phyloP scores from a whole-genome alignment of 352 stramenopile genomes.

The Phytophthora pinifolia region DNA sequence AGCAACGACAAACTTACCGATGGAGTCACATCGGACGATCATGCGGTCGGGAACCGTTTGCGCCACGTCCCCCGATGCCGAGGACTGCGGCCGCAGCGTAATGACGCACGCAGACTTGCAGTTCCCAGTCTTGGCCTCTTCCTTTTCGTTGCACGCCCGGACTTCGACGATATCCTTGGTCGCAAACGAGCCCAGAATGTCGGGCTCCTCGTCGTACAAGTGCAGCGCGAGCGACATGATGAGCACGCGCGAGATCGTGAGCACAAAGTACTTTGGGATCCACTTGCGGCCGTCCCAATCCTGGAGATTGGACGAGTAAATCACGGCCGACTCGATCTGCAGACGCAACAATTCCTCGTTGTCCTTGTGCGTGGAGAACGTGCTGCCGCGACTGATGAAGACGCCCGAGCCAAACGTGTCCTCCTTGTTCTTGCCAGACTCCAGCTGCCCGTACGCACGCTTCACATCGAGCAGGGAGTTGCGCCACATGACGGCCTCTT shows the following conservation, averaged over 20 bases:
- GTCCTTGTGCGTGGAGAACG: constrained; percentile 82
- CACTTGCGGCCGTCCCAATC: constrained; percentile 87
- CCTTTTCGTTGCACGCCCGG: constrained; percentile 72
- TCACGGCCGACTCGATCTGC: constrained; percentile 80
- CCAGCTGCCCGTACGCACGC: constrained; percentile 70
- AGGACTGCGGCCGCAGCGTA: constrained; percentile 32
- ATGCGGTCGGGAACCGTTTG: constrained; percentile 49
- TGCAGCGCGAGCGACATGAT: constrained; percentile 82
- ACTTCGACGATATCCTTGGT: constrained; percentile 83
- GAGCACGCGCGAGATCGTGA: constrained; percentile 79
- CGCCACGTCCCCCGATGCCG: constrained; percentile 14
- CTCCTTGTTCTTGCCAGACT: constrained; percentile 75
- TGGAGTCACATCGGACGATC: constrained; percentile 80
- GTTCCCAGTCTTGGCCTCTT: constrained; percentile 60
- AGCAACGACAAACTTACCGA: constrained; percentile 70
- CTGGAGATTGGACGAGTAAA: constrained; percentile 85
- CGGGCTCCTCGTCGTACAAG: constrained; percentile 86
- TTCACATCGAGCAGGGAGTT: constrained; percentile 83
- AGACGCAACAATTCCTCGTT: constrained; percentile 82
- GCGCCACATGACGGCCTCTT: constrained; percentile 86
- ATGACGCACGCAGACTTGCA: constrained; percentile 65
- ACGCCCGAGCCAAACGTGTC: constrained; percentile 74
- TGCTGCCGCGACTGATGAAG: constrained; percentile 85
- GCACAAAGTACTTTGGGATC: constrained; percentile 89
- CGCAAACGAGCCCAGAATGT: constrained; percentile 80